phyloP scores from a whole-genome alignment of 1,284 basidiomycete genomes.

The Golubevia sp. region DNA sequence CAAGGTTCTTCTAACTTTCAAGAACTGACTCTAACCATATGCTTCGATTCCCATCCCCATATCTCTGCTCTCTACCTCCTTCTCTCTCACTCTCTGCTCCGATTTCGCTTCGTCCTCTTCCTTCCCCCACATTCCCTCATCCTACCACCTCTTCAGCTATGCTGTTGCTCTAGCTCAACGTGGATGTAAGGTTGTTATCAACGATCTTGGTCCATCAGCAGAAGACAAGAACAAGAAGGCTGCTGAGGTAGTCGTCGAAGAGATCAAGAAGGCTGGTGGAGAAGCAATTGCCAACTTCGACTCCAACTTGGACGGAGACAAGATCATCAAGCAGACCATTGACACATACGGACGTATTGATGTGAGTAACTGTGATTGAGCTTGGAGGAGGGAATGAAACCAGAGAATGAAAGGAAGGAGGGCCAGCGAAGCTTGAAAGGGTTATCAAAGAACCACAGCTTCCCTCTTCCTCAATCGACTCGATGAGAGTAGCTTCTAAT shows the following conservation, averaged over 20 bases:
- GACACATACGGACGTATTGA: conserved; percentile 80
- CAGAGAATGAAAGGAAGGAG: too few relatives aligned
- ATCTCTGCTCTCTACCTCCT: too few relatives aligned
- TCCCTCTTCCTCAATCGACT: not conserved
- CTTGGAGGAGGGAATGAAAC: not conserved
- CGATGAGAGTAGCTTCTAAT: not conserved
- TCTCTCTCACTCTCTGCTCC: too few relatives aligned
- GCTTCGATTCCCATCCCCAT: too few relatives aligned
- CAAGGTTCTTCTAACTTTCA: too few relatives aligned
- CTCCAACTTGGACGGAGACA: conserved; percentile 84
- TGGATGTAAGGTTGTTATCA: conserved; percentile 77
- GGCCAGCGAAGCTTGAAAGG: too few relatives aligned
- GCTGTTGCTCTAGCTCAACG: conserved; percentile 85
- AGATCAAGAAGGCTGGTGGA: conserved; percentile 76
- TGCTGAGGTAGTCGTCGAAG: conserved; percentile 88
- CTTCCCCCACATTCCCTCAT: too few relatives aligned
- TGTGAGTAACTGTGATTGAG: conserved; percentile 6
- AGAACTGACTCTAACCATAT: too few relatives aligned
- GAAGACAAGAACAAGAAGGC: conserved; percentile 89
- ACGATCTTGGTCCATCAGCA: conserved; percentile 65
- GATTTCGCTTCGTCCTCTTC: too few relatives aligned
- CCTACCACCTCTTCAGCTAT: conserved; percentile 71
- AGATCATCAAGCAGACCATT: conserved; percentile 84
- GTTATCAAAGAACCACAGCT: not conserved
- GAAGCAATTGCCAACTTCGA: conserved; percentile 74